These are phyloP conservation scores for Diplodia sapinea DNA, from an alignment of 2,329 filamentous ascomycete genomes.

Conservation along the genomic window DNA sequence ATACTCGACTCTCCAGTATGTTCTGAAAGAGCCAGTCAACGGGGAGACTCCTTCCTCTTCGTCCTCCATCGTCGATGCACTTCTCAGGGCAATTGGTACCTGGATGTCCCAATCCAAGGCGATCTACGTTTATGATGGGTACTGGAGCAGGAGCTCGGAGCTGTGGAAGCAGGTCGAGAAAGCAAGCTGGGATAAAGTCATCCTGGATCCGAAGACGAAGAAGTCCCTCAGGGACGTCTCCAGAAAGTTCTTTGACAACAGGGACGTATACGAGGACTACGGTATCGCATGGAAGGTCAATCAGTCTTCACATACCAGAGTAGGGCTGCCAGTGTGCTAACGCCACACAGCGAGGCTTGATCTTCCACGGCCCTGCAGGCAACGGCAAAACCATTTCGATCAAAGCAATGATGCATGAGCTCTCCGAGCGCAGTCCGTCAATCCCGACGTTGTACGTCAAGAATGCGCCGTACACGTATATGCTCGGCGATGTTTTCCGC, in stretches of 20 bases:
- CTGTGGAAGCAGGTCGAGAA: conserved; percentile 60
- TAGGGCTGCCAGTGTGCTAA: conserved; percentile 42
- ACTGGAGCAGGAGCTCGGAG: conserved; percentile 67
- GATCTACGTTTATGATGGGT: conserved; percentile 54
- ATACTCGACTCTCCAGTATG: conserved; percentile 45
- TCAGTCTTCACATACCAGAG: conserved; percentile 29
- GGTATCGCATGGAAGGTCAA: conserved; percentile 69
- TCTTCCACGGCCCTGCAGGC: conserved; percentile 69
- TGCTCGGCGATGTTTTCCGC: conserved; percentile 45
- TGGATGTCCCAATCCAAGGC: conserved; percentile 47
- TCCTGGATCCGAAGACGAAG: conserved; percentile 70
- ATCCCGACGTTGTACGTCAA: conserved; percentile 65
- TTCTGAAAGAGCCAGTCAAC: conserved; percentile 47
- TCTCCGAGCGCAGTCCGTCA: conserved; percentile 60
- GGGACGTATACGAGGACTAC: conserved; percentile 64
- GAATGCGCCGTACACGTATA: conserved; percentile 44
- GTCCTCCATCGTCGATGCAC: conserved; percentile 45
- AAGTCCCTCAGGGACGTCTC: conserved; percentile 67
- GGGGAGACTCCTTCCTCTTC: conserved; percentile 44
- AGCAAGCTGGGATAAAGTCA: conserved; percentile 69
- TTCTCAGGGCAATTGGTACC: conserved; percentile 48
- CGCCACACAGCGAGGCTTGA: conserved; percentile 62
- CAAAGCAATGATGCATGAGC: conserved; percentile 71
- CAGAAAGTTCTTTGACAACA: conserved; percentile 66
- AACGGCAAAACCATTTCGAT: conserved; percentile 75